These are phyloP conservation scores for Nemophila menziesii DNA, from an alignment of 257 asterid species.

Conservation along the genomic window DNA sequence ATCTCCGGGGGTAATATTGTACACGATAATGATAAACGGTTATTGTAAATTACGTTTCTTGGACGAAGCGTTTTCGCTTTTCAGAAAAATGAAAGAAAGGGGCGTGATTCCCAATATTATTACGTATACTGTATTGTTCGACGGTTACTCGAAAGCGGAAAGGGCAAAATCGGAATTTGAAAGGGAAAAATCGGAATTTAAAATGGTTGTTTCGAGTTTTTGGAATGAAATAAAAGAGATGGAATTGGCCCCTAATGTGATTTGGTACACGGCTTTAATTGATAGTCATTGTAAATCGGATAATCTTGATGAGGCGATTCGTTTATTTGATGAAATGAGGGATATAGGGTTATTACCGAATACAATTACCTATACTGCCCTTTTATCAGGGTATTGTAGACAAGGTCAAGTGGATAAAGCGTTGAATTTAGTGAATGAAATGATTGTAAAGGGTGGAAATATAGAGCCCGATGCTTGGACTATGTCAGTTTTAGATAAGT, in stretches of 20 bases:
- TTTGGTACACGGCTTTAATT: constrained; percentile 60
- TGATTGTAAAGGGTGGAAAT: constrained; percentile 48
- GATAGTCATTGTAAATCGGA: constrained; percentile 58
- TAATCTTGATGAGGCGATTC: constrained; percentile 49
- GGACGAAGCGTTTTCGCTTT: constrained; percentile 46
- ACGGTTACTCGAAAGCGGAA: constrained; percentile 42
- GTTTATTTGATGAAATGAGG: constrained; percentile 50
- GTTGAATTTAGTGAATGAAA: constrained; percentile 30
- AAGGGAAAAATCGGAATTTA: no score
- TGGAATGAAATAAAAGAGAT: constrained; percentile 37
- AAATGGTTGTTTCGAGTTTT: constrained; percentile 15
- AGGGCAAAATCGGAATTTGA: constrained; percentile 12
- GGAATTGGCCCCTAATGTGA: constrained; percentile 45
- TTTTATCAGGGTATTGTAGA: constrained; percentile 56
- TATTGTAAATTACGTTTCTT: constrained; percentile 46
- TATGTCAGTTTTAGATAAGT: constrained; percentile 10
- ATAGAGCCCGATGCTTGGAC: constrained; percentile 28
- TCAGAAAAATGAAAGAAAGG: constrained; percentile 46
- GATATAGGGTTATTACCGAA: constrained; percentile 58
- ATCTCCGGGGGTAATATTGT: constrained; percentile 44
- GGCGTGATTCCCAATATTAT: constrained; percentile 61
- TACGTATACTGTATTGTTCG: constrained; percentile 57
- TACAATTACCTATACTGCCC: constrained; percentile 49
- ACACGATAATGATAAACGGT: constrained; percentile 70
- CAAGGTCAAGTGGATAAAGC: constrained; percentile 46